Conservation (phyloP, 208 protist genomes). For the Acanthamoeba rhysodes region DNA sequence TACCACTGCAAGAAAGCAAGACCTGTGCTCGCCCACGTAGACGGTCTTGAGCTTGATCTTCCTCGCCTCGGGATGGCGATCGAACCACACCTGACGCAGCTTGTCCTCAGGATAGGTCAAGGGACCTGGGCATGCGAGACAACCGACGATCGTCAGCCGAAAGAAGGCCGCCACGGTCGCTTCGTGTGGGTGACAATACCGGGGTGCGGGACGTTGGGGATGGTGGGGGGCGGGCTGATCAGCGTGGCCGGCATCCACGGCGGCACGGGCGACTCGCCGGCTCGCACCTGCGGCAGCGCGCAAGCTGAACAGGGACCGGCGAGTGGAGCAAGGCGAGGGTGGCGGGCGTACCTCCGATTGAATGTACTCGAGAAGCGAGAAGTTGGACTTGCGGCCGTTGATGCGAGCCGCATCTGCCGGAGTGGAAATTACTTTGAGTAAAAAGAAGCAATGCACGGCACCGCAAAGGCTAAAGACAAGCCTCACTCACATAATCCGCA, state of each 20-base stretch:
- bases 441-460: not conserved
- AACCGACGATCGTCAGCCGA: too few species aligned
- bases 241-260: slow-evolving; percentile 21
- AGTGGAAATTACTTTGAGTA: too few species aligned
- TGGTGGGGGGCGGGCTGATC: slow-evolving; percentile 5
- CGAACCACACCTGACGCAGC: slow-evolving; percentile 48
- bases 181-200: not conserved
- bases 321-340: not conserved
- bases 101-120: slow-evolving; percentile 23
- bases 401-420: slow-evolving; percentile 27
- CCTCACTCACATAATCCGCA: not conserved
- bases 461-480: not conserved
- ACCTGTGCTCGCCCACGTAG: slow-evolving; percentile 57
- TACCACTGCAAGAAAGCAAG: too few species aligned
- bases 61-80: slow-evolving; percentile 31
- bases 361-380: slow-evolving; percentile 44
- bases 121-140: not conserved
- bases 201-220: slow-evolving; percentile 36
- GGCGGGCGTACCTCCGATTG: not conserved
- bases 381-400: slow-evolving; percentile 46
- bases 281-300: not conserved
- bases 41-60: slow-evolving; percentile 40
- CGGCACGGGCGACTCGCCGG: not conserved
- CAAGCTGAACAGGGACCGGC: not conserved
- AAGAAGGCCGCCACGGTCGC: too few species aligned